Evolutionary conservation across 768 basidiomycete genomes (phyloP), one percentile per base, ranked within the genome.

Genomic region (Leccinellum albellum): DNA sequence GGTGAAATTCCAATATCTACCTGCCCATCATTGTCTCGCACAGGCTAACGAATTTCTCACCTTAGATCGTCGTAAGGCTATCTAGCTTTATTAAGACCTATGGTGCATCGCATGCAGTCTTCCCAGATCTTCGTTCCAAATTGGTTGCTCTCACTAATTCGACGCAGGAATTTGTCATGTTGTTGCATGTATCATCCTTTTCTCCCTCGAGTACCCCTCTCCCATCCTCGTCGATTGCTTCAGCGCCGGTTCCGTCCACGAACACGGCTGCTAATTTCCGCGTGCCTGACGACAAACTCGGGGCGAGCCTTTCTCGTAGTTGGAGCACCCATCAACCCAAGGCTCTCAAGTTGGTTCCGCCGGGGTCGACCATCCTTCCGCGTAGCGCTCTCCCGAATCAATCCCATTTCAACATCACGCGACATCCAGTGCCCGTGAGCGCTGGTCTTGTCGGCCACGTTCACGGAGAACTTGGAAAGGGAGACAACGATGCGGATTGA

Each of bases 101-200:
- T 60, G 83, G 84, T 51, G 76, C 77, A 23, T 73, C 76, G 17
- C 77, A 82, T 57, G 77, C 81, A n/a, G 81, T 86, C 50, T 81
- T 84, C 15, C 73, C 83, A 4, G 71, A 78, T 32, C 76, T 95
- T 44, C 83, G 89, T 57, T 80, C 76, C 53, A 84, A 86, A 65
- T 85, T 93, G 76, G 82, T 87, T 40, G 82, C 82, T 60, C 79
- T 97, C 55, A 90, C 88, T 21, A 88, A 90, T 64, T 82, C 87
- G 13, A 92, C 93, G 12, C 87, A 95, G 71, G 91, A 91, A 69
- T 89, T 94, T 64, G 86, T 90, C 50, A 90, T 92, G 61, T 77
- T 96, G 49, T 76, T 95, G 17, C 90, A 92, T 65, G 87, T 93
- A 48, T 92, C 93, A 7, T 91, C 89, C 0, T 85, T 90, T 62